Evolutionary conservation across 257 asterid genomes (phyloP).

Genomic region (Apocynum venetum): DNA sequence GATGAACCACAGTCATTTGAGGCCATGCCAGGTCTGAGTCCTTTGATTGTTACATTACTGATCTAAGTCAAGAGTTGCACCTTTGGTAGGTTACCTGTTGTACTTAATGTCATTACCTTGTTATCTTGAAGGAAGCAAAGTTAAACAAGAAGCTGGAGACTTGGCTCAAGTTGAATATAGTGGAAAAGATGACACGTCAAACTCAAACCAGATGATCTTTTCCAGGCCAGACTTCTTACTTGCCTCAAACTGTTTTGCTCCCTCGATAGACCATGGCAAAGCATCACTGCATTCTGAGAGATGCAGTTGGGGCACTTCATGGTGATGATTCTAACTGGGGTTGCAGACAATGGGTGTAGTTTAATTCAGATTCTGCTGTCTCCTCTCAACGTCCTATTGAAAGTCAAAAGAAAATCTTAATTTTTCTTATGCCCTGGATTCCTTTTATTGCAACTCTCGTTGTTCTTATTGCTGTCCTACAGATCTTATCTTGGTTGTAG

Average conservation of each 20-base stretch:
- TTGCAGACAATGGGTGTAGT: conserved; percentile 20
- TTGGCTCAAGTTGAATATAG: conserved; percentile 25
- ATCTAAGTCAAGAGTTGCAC: background rate
- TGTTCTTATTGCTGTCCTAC: conserved; percentile 11
- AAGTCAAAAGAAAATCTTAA: conserved; percentile 2
- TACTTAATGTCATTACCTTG: conserved; percentile 17
- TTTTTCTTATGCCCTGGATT: conserved; percentile 14
- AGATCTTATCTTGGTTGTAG: conserved; percentile 4
- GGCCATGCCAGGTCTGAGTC: conserved; percentile 36
- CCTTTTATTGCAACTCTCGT: conserved; percentile 8
- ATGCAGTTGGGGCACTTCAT: conserved; percentile 35
- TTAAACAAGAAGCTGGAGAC: conserved; percentile 33
- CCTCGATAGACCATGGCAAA: conserved; percentile 26
- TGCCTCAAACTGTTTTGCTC: conserved; percentile 42
- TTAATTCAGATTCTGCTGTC: conserved; percentile 13
- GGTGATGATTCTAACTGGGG: conserved; percentile 34
- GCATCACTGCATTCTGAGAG: conserved; percentile 29
- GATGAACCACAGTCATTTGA: conserved; percentile 44
- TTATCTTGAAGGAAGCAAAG: conserved; percentile 41
- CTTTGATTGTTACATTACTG: background rate
- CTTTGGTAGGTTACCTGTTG: background rate
- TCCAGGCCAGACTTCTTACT: conserved; percentile 54
- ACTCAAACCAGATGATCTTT: conserved; percentile 30
- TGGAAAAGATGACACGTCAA: conserved; percentile 23
- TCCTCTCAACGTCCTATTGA: background rate